phyloP scores from a whole-genome alignment of 805 yeast genomes.

The Candida berthetii region DNA sequence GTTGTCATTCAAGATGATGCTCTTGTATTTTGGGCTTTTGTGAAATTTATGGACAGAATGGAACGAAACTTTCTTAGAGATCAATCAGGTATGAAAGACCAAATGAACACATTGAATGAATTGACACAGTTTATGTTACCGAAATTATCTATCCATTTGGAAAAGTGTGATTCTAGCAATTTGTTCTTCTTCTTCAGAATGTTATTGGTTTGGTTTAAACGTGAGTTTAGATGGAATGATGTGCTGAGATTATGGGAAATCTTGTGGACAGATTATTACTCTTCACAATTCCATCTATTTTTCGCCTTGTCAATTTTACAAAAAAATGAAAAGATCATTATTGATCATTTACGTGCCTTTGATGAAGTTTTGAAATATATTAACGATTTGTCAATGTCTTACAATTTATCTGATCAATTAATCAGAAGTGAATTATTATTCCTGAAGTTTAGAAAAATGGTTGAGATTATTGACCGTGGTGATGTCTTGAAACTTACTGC shows the following conservation, averaged over 20 bases:
- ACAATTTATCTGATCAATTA: slow-evolving; percentile 70
- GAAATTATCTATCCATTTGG: slow-evolving; percentile 72
- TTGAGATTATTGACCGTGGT: slow-evolving; percentile 58
- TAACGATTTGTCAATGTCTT: slow-evolving; percentile 78
- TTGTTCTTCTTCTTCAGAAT: slow-evolving; percentile 91
- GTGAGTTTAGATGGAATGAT: slow-evolving; percentile 80
- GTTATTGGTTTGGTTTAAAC: slow-evolving; percentile 91
- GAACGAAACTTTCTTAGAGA: slow-evolving; percentile 89
- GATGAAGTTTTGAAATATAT: slow-evolving; percentile 91
- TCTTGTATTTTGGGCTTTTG: slow-evolving; percentile 84
- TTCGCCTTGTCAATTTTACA: slow-evolving; percentile 86
- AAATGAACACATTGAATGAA: slow-evolving; percentile 78
- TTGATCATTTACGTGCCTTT: slow-evolving; percentile 66
- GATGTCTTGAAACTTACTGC: background rate
- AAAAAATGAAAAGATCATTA: slow-evolving; percentile 74
- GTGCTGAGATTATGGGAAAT: slow-evolving; percentile 87
- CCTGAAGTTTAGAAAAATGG: slow-evolving; percentile 71
- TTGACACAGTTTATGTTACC: slow-evolving; percentile 91
- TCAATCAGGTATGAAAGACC: slow-evolving; percentile 89
- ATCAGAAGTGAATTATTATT: slow-evolving; percentile 83
- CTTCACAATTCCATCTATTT: slow-evolving; percentile 84
- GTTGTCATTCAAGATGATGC: slow-evolving; percentile 61
- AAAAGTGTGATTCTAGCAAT: slow-evolving; percentile 82
- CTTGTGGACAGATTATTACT: slow-evolving; percentile 80
- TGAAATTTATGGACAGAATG: slow-evolving; percentile 87